phyloP scores from a whole-genome alignment of 805 yeast species.

The Debaryomyces maramus region DNA sequence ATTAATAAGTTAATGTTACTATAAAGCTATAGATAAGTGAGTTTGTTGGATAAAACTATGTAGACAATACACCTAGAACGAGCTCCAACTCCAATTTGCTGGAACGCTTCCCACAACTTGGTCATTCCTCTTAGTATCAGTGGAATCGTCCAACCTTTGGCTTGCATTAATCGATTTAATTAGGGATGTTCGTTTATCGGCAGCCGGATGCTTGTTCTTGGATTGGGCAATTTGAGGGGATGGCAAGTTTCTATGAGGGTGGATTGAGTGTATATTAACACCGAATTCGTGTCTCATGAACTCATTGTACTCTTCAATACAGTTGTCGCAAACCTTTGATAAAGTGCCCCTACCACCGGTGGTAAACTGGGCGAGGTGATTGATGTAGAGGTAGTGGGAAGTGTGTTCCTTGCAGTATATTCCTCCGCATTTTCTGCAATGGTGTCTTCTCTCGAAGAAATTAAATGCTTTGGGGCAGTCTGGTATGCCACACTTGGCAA shows the following conservation, averaged over 20 bases:
- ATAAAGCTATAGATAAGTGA: too few relatives aligned
- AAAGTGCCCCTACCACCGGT: conserved; percentile 68
- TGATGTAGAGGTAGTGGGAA: conserved; percentile 53
- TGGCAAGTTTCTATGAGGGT: conserved; percentile 7
- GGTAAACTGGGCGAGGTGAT: conserved; percentile 60
- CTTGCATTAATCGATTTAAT: neutral
- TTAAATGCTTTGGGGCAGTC: conserved; percentile 67
- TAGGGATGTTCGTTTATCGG: neutral
- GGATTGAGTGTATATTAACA: conserved; percentile 10
- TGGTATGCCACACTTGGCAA: conserved; percentile 57
- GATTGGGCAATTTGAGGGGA: neutral
- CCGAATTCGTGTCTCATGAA: conserved; percentile 46
- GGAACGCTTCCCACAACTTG: conserved; percentile 53
- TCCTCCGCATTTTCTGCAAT: conserved; percentile 84
- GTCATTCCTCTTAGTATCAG: conserved; percentile 22
- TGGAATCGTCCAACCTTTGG: neutral
- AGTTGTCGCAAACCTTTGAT: conserved; percentile 68
- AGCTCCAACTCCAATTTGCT: conserved; percentile 81
- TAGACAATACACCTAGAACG: conserved; percentile 53
- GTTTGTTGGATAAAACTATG: neutral
- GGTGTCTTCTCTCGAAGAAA: conserved; percentile 77
- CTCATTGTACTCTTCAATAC: conserved; percentile 61
- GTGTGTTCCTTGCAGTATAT: conserved; percentile 73
- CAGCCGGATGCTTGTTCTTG: neutral
- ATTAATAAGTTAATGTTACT: too few relatives aligned